Percentiles rank a stretch among this genome's conserved stretches.
Conservation (phyloP, 2,329 filamentous ascomycete genomes). For the Trematosphaeria pertusa region DNA sequence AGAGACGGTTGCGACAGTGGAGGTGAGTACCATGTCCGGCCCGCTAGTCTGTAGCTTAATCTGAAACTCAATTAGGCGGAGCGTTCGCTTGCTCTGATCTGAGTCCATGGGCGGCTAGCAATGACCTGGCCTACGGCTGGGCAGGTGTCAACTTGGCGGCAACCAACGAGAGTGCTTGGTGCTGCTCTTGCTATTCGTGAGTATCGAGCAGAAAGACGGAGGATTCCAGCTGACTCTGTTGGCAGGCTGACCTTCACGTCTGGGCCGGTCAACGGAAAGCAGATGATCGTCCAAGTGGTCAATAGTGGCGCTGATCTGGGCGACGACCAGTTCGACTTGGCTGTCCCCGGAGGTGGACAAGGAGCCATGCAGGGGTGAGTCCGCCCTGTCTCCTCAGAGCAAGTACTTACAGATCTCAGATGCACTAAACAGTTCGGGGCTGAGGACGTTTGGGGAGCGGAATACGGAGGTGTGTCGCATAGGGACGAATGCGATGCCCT, state of each 20-base stretch:
- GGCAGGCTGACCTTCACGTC: slow-evolving; percentile 62
- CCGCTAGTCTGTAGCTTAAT: neutral
- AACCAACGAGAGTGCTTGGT: slow-evolving; percentile 63
- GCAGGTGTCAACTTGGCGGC: slow-evolving; percentile 65
- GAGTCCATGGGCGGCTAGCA: slow-evolving; percentile 64
- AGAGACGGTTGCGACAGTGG: slow-evolving; percentile 62
- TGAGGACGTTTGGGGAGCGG: slow-evolving; percentile 60
- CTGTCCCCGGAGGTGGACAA: slow-evolving; percentile 60
- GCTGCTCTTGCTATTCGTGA: slow-evolving; percentile 66
- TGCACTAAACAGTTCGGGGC: slow-evolving; percentile 58
- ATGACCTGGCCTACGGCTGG: slow-evolving; percentile 65
- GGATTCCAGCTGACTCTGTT: too few relatives aligned
- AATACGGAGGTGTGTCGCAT: slow-evolving; percentile 64
- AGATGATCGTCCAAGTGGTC: slow-evolving; percentile 67
- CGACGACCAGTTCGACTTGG: slow-evolving; percentile 66
- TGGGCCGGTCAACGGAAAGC: slow-evolving; percentile 62
- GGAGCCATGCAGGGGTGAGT: slow-evolving; percentile 53
- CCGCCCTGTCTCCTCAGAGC: neutral
- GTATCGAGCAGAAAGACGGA: slow-evolving; percentile 4
- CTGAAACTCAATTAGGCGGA: slow-evolving; percentile 37
- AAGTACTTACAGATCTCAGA: slow-evolving; percentile 41
- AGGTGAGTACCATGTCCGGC: slow-evolving; percentile 6
- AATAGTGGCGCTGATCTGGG: slow-evolving; percentile 66
- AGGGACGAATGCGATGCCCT: slow-evolving; percentile 61
- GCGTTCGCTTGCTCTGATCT: slow-evolving; percentile 63